Evolutionary conservation across 179 eudicot species (phyloP).

Genomic region (Vitellaria paradoxa): DNA sequence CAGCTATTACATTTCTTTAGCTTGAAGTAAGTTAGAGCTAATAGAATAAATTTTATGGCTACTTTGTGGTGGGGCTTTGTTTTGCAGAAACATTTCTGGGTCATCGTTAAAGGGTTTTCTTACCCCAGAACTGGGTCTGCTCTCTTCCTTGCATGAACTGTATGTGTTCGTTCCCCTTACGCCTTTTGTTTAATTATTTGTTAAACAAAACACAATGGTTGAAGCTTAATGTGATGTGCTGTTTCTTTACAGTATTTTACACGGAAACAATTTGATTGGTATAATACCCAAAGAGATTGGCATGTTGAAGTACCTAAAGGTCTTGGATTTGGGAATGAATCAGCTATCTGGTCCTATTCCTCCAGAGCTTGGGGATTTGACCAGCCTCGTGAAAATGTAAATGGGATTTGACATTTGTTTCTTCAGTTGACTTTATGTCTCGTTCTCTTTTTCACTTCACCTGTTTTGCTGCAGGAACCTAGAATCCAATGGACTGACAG

Average conservation of each 20-base stretch:
- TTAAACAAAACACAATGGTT: background rate
- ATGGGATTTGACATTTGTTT: constrained; percentile 14
- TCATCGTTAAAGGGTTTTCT: constrained; percentile 81
- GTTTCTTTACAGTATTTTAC: constrained; percentile 53
- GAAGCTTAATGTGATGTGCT: constrained; percentile 8
- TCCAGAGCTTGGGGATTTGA: constrained; percentile 62
- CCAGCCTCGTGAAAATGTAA: constrained; percentile 63
- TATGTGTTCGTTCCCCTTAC: constrained; percentile 31
- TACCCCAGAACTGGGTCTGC: constrained; percentile 65
- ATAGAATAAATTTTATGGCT: background rate
- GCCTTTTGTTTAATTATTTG: background rate
- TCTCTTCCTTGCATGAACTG: constrained; percentile 68
- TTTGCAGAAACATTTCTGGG: constrained; percentile 76
- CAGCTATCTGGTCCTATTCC: constrained; percentile 80
- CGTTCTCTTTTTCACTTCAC: constrained; percentile 6
- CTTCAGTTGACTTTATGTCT: constrained; percentile 1
- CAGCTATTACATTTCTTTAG: background rate
- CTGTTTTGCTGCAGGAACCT: constrained; percentile 51
- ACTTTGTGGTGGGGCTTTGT: background rate
- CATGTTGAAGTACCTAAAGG: constrained; percentile 53
- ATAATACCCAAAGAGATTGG: constrained; percentile 82
- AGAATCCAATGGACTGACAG: constrained; percentile 80
- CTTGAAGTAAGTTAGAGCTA: background rate
- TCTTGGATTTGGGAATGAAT: constrained; percentile 83
- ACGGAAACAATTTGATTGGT: constrained; percentile 75